A percentile compares a stretch with the other conserved stretches of the same genome.
Conservation (phyloP, 768 basidiomycete genomes). For the Tricholoma matsutake region DNA sequence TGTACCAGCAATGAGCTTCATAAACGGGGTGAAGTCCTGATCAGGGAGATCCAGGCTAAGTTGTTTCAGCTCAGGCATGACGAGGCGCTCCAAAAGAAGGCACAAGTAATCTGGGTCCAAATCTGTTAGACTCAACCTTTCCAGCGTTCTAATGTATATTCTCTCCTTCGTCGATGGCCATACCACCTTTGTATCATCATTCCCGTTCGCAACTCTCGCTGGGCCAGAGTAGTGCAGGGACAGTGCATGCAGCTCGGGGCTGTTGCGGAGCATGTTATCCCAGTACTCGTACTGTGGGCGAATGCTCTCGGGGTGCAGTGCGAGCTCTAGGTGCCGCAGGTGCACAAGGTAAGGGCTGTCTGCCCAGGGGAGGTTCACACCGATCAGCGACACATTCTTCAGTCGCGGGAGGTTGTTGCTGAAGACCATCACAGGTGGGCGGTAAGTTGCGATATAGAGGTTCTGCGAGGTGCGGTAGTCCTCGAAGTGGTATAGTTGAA, state of each 20-base stretch:
- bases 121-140: constrained; percentile 49
- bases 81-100: constrained; percentile 42
- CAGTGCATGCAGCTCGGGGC: constrained; percentile 45
- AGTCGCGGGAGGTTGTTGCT: constrained; percentile 48
- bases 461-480: constrained; percentile 49
- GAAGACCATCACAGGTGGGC: constrained; percentile 58
- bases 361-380: constrained; percentile 63
- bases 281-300: constrained; percentile 54
- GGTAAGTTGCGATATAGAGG: constrained; percentile 53
- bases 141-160: constrained; percentile 36
- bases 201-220: constrained; percentile 22
- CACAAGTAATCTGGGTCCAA: constrained; percentile 54
- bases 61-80: constrained; percentile 40
- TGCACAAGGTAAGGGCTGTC: constrained; percentile 46
- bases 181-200: constrained; percentile 27
- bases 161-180: constrained; percentile 33
- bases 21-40: constrained; percentile 49
- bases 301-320: constrained; percentile 56
- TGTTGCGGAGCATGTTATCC: constrained; percentile 50
- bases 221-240: constrained; percentile 62
- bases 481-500: constrained; percentile 65
- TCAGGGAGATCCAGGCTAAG: constrained; percentile 54
- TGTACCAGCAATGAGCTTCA: constrained; percentile 33
- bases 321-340: constrained; percentile 52
- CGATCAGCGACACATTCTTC: constrained; percentile 56